phyloP scores from a whole-genome alignment of 78 protist genomes.

The Cavenderia fasciculata region DNA sequence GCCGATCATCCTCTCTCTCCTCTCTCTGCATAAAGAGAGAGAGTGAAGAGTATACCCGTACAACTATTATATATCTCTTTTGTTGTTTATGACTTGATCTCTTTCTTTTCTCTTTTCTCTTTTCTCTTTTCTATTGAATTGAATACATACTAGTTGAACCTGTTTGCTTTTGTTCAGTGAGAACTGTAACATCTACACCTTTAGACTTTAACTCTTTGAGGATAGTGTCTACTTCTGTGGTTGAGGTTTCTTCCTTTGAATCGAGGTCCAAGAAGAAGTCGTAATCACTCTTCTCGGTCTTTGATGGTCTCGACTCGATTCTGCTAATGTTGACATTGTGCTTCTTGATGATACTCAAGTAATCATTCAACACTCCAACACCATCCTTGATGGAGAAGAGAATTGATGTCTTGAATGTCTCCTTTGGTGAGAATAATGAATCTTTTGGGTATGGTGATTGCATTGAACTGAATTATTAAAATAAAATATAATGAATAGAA shows the following conservation, averaged over 20 bases:
- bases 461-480: too few relatives aligned
- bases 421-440: not conserved
- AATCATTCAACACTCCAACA: slow-evolving; percentile 42
- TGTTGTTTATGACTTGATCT: too few relatives aligned
- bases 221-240: not conserved
- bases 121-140: too few relatives aligned
- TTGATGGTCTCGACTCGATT: slow-evolving; percentile 83
- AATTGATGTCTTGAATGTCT: slow-evolving; percentile 11
- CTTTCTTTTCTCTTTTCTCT: too few relatives aligned
- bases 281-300: slow-evolving; percentile 30
- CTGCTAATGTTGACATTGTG: slow-evolving; percentile 43
- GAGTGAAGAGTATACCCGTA: too few relatives aligned
- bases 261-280: slow-evolving; percentile 80
- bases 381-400: slow-evolving; percentile 46
- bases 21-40: too few relatives aligned
- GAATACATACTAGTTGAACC: not conserved
- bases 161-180: slow-evolving; percentile 22
- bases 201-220: slow-evolving; percentile 4
- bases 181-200: slow-evolving; percentile 21
- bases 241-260: not conserved
- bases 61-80: too few relatives aligned
- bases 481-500: too few relatives aligned
- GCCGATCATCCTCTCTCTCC: too few relatives aligned
- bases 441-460: too few relatives aligned
- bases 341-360: slow-evolving; percentile 33